These are phyloP conservation scores for Mariannaea elegans DNA, from an alignment of 2,329 filamentous ascomycete species.

Conservation along the genomic window DNA sequence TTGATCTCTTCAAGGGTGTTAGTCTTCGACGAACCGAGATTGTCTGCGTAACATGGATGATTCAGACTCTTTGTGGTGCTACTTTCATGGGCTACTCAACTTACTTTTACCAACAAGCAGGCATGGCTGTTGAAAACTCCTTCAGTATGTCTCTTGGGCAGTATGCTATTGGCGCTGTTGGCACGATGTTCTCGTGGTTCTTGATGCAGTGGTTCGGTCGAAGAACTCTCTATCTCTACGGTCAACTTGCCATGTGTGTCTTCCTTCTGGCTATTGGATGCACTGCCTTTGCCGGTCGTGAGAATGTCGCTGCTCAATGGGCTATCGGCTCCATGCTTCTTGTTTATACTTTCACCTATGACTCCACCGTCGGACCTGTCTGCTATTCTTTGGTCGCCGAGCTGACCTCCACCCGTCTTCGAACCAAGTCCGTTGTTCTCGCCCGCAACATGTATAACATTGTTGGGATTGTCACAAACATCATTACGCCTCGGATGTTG, in stretches of 20 bases:
- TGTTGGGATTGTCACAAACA: slow-evolving; percentile 55
- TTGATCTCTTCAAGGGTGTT: slow-evolving; percentile 57
- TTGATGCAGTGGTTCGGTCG: slow-evolving; percentile 55
- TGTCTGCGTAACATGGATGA: slow-evolving; percentile 54
- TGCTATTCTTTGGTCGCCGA: slow-evolving; percentile 83
- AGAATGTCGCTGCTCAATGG: slow-evolving; percentile 57
- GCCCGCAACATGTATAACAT: slow-evolving; percentile 60
- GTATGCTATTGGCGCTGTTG: slow-evolving; percentile 55
- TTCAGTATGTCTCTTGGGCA: slow-evolving; percentile 53
- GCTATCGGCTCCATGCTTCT: slow-evolving; percentile 56
- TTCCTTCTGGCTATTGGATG: slow-evolving; percentile 55
- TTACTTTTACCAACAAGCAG: slow-evolving; percentile 56
- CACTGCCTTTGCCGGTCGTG: slow-evolving; percentile 63
- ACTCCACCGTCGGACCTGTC: slow-evolving; percentile 59
- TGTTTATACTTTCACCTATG: slow-evolving; percentile 55
- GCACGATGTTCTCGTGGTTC: slow-evolving; percentile 57
- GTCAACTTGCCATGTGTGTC: slow-evolving; percentile 58
- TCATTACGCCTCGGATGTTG: slow-evolving; percentile 57
- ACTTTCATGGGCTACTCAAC: slow-evolving; percentile 68
- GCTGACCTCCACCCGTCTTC: slow-evolving; percentile 55
- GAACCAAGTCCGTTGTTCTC: slow-evolving; percentile 57
- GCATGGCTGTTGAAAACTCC: slow-evolving; percentile 48
- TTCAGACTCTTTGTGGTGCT: slow-evolving; percentile 51
- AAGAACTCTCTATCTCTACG: slow-evolving; percentile 54
- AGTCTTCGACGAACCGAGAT: slow-evolving; percentile 58